These are phyloP conservation scores for Cercophora samala DNA, from an alignment of 495 filamentous ascomycete species.

Conservation along the genomic window DNA sequence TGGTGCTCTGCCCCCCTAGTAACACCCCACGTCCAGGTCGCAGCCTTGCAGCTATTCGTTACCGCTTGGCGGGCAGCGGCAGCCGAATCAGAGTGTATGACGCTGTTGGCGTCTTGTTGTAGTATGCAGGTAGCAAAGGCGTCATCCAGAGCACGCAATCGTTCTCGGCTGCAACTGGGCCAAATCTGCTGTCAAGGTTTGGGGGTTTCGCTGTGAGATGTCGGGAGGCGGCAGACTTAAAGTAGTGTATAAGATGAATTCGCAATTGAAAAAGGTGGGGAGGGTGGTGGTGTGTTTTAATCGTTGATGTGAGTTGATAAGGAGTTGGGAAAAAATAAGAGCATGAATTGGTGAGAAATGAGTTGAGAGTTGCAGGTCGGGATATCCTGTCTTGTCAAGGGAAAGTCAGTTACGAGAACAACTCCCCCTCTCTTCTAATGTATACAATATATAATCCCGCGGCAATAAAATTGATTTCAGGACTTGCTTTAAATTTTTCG, in stretches of 20 bases:
- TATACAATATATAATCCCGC: constrained; percentile 1
- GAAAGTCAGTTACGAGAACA: neutral
- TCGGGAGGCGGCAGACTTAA: neutral
- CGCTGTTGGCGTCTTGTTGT: neutral
- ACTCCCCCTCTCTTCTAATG: neutral
- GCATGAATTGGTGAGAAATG: constrained; percentile 14
- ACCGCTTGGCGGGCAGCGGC: constrained; percentile 17
- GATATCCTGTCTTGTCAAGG: neutral
- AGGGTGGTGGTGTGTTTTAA: too few species aligned
- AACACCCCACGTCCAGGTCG: constrained; percentile 17
- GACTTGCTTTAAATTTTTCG: neutral
- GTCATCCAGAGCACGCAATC: constrained; percentile 36
- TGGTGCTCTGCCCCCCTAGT: neutral
- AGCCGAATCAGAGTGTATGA: constrained; percentile 17
- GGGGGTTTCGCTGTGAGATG: neutral
- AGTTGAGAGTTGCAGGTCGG: neutral
- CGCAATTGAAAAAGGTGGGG: too few species aligned
- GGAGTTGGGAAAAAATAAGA: neutral
- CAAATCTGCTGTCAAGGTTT: neutral
- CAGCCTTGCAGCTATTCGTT: constrained; percentile 20
- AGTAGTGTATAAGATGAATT: neutral
- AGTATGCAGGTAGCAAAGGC: constrained; percentile 20
- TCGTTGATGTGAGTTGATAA: neutral
- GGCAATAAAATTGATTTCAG: neutral
- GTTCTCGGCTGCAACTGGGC: constrained; percentile 23